Conservation (phyloP, 192 early-diverging fungal species). For the Chytriomyces sp. region DNA sequence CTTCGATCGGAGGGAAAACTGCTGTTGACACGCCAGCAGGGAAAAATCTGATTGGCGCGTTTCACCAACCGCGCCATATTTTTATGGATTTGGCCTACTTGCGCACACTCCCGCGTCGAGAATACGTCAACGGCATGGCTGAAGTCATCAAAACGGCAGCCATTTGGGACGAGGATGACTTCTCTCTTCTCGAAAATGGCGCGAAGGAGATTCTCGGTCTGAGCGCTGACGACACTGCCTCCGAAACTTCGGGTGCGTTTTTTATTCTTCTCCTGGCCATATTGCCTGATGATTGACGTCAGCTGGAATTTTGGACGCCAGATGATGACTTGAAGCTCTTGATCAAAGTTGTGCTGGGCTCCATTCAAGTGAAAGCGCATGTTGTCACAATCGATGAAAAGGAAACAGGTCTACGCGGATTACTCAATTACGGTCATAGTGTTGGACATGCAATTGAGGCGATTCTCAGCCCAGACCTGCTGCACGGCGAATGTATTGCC, state of each 20-base stretch:
- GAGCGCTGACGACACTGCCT: slow-evolving; percentile 23
- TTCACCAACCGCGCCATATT: slow-evolving; percentile 93
- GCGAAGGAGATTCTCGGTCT: slow-evolving; percentile 76
- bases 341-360: slow-evolving; percentile 85
- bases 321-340: slow-evolving; percentile 49
- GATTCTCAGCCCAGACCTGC: slow-evolving; percentile 82
- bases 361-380: slow-evolving; percentile 88
- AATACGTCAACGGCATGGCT: slow-evolving; percentile 96
- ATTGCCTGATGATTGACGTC: neutral
- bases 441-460: slow-evolving; percentile 97
- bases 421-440: slow-evolving; percentile 97
- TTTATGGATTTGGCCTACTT: slow-evolving; percentile 90
- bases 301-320: slow-evolving; percentile 23
- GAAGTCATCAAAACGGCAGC: slow-evolving; percentile 98
- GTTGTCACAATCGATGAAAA: slow-evolving; percentile 95
- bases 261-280: neutral
- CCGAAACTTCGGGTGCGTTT: neutral
- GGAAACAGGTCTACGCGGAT: slow-evolving; percentile 89
- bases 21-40: slow-evolving; percentile 93
- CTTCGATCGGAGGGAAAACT: slow-evolving; percentile 96
- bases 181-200: slow-evolving; percentile 85
- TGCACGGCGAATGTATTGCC: slow-evolving; percentile 96
- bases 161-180: slow-evolving; percentile 87
- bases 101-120: slow-evolving; percentile 82
- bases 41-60: slow-evolving; percentile 94